Evolutionary conservation across 495 filamentous ascomycete species (phyloP), one percentile per base, ranked within the genome.

Genomic region (Talaromyces stipitatus): DNA sequence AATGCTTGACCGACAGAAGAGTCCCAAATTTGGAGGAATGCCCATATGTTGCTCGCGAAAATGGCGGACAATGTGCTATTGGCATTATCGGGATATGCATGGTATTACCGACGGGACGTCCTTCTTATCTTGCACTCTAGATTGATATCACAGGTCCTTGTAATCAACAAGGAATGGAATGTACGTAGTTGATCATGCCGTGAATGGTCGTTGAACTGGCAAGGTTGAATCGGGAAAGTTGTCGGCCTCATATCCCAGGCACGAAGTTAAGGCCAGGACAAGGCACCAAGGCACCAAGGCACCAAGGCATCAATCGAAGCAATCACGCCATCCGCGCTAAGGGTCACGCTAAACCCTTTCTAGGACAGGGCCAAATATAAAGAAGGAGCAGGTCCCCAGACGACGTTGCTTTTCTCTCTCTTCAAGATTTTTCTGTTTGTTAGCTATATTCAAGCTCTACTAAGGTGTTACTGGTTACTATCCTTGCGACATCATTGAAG

Each of bases 211-310:
- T 29, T 3, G 28, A 29, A 29, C 9, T 29, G 28, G 28, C 78
- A 81, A 61, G 69, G 72, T n/a, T 82, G 83, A 69, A 75, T 69
- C 8, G 79, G 74, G 16, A 79, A 77, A 60, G 69, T 81, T 24
- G 67, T 82, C 24, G 78, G 70, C 56, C 55, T 76, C n/a, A 56
- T 74, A 7, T 72, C 62, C 5, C 67, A 83, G 11, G 72, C 75
- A 2, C 10, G 47, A 28, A 59, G 50, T 18, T 48, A 59, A 3
- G 46, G 53, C 5, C 10, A 48, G 45, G 45, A 5, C 10, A 1
- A 48, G 43, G 43, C 43, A 47, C 2, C 43, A 47, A 47, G 28
- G 24, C 14, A 30, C 12, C 23, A n/a, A 46, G 22, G 53, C 50
- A 53, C 50, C 50, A 5, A 50, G 23, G 46, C 46, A n/a, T n/a